Base-by-base conservation (phyloP, 1,139 yeast genomes). In the Candida sp. region DNA sequence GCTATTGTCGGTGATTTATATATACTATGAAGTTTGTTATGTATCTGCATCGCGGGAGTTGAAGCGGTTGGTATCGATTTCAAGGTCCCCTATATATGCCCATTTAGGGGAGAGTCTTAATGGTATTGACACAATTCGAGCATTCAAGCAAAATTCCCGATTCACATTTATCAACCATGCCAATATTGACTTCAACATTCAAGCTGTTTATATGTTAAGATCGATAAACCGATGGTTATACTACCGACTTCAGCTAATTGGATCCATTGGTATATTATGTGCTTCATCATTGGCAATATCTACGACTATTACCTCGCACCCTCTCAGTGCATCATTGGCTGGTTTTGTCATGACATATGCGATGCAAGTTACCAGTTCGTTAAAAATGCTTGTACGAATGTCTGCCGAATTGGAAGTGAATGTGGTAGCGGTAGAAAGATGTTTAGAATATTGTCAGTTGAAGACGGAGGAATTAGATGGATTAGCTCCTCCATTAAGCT, bases 141-240 rank as follows among this genome's bases (percentile, higher is more conserved):
- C 88, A 0, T 83, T 68, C 49, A 53, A 68, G 22, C 86, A 82
- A 47, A 57, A 63, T 23, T 69, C 64, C 4, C 71, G 88, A 48
- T 84, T 84, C 57, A 67, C 66, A 37, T 73, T 66, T 44, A 68
- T 80, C 43, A 82, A 82, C 54, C 77, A 74, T 46, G 74, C 77
- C 42, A 82, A 84, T 47, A 70, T 87, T 37, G 84, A 85, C 50
- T 79, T 78, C 55, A 81, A 85, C 60, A 64, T 84, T 50, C 77
- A 80, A 48, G 79, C 87, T 12, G 66, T 76, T 25, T 82, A 77
- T 57, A 66, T 81, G 61, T 68, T 75, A 39, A 64, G 83, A 51
- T 49, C 56, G 52, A 58, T 33, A 33, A 63, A 61, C 38, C 58
- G 72, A 44, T 68, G 73, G 73, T 54, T 67, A 32, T 59, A 64